A percentile compares a stretch with the other conserved stretches of the same genome.
These are phyloP conservation scores for Ogataea zsoltii DNA, from an alignment of 805 yeast species.

Conservation along the genomic window DNA sequence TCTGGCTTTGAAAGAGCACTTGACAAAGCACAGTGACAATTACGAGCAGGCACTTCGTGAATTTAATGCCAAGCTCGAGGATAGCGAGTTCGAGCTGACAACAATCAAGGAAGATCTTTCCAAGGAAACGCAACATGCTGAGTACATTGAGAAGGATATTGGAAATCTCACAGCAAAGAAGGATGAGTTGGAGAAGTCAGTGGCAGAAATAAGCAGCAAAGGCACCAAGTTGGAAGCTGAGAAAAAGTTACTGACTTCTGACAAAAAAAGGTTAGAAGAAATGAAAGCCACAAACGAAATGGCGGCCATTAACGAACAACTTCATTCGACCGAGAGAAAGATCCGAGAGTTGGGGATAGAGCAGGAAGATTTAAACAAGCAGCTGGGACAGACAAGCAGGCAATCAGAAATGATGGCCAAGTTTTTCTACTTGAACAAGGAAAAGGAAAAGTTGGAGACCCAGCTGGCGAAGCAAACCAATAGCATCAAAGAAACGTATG, in stretches of 20 bases:
- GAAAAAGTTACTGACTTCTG: slow-evolving; percentile 40
- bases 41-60: slow-evolving; percentile 3
- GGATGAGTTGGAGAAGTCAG: slow-evolving; percentile 37
- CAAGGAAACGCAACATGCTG: slow-evolving; percentile 44
- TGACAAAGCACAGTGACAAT: slow-evolving; percentile 2
- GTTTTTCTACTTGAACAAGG: slow-evolving; percentile 33
- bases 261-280: slow-evolving; percentile 36
- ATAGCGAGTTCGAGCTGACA: slow-evolving; percentile 17
- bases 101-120: slow-evolving; percentile 35
- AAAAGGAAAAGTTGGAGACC: slow-evolving; percentile 6
- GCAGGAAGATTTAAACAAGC: slow-evolving; percentile 53
- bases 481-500: slow-evolving; percentile 2
- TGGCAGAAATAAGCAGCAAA: slow-evolving; percentile 41
- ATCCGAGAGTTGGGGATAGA: slow-evolving; percentile 41
- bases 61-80: slow-evolving; percentile 14
- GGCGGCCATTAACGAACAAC: slow-evolving; percentile 33
- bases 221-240: slow-evolving; percentile 51
- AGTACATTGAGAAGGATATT: slow-evolving; percentile 45
- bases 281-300: slow-evolving; percentile 33
- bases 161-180: slow-evolving; percentile 37
- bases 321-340: slow-evolving; percentile 39
- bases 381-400: slow-evolving; percentile 51
- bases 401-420: slow-evolving; percentile 62
- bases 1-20: slow-evolving; percentile 5
- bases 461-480: slow-evolving; percentile 1